Percentiles rank a stretch among this genome's conserved stretches.
These are phyloP conservation scores for Pseudogymnoascus sp. DNA, from an alignment of 2,329 filamentous ascomycete species.

Conservation along the genomic window DNA sequence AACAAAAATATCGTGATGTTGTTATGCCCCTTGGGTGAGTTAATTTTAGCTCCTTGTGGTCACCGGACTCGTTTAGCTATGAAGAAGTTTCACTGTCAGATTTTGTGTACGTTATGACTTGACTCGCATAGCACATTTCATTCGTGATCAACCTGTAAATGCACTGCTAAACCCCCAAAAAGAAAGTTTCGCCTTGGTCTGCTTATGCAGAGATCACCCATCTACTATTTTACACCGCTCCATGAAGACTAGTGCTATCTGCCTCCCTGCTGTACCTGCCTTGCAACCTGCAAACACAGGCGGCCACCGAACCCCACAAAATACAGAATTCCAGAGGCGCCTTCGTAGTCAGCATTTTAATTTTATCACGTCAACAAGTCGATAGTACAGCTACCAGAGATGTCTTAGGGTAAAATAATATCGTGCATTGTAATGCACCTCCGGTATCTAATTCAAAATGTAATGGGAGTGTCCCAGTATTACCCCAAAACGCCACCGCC, in stretches of 20 bases:
- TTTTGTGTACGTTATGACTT: conserved; percentile 5
- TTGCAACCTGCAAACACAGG: background rate
- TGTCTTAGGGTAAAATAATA: background rate
- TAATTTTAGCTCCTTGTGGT: conserved; percentile 7
- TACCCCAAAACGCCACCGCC: background rate
- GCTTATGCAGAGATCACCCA: background rate
- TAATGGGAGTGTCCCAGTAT: background rate
- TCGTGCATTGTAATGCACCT: background rate
- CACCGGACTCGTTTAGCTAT: conserved; percentile 5
- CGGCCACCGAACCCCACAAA: background rate
- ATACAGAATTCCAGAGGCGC: background rate
- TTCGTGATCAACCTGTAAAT: conserved; percentile 3
- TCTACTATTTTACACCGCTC: conserved; percentile 1
- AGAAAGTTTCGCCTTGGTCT: conserved; percentile 1
- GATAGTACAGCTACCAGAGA: background rate
- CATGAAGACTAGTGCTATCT: conserved; percentile 1
- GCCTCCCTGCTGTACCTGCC: background rate
- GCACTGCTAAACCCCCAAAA: background rate
- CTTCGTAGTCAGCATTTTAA: background rate
- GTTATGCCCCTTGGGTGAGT: conserved; percentile 3
- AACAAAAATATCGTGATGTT: conserved; percentile 2
- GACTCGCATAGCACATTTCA: conserved; percentile 7
- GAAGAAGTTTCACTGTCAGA: conserved; percentile 6
- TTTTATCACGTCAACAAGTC: background rate
- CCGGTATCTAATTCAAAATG: background rate